Evolutionary conservation across 768 basidiomycete genomes (phyloP).

Genomic region (Atractiella rhizophila): DNA sequence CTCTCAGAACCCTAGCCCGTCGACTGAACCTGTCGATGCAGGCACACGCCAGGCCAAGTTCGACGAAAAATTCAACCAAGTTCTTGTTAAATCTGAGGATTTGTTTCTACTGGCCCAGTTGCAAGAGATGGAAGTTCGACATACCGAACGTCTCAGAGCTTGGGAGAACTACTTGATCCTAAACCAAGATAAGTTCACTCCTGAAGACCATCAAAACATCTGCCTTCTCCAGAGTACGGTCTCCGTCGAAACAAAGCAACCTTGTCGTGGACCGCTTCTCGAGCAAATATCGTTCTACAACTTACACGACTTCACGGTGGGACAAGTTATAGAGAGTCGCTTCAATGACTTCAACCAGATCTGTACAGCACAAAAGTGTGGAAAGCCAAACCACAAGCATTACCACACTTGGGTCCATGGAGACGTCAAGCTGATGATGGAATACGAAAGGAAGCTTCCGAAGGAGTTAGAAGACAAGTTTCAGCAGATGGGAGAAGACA

Average conservation of each 20-base stretch:
- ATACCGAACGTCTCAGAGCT: constrained; percentile 9
- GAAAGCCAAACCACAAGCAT: constrained; percentile 53
- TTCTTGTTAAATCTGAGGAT: constrained; percentile 3
- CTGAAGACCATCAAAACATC: constrained; percentile 80
- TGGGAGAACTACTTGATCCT: constrained; percentile 10
- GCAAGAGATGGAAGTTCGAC: constrained; percentile 9
- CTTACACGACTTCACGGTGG: constrained; percentile 44
- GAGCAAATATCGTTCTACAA: constrained; percentile 68
- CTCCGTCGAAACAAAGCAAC: constrained; percentile 38
- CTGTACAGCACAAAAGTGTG: constrained; percentile 63
- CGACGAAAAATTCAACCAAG: neutral
- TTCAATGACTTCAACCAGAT: constrained; percentile 42
- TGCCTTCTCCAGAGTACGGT: constrained; percentile 52
- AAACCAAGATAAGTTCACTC: constrained; percentile 36
- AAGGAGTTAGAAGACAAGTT: constrained; percentile 21
- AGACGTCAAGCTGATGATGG: constrained; percentile 49
- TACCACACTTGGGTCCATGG: constrained; percentile 81
- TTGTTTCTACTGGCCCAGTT: constrained; percentile 3
- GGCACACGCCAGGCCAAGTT: neutral
- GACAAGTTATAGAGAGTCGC: constrained; percentile 68
- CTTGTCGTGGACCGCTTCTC: constrained; percentile 33
- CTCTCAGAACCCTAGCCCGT: too few species aligned
- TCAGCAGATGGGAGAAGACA: constrained; percentile 41
- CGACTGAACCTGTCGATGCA: too few species aligned
- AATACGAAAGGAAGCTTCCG: constrained; percentile 27